phyloP scores from a whole-genome alignment of 23 red algal species.

The Agarophyton chilense region DNA sequence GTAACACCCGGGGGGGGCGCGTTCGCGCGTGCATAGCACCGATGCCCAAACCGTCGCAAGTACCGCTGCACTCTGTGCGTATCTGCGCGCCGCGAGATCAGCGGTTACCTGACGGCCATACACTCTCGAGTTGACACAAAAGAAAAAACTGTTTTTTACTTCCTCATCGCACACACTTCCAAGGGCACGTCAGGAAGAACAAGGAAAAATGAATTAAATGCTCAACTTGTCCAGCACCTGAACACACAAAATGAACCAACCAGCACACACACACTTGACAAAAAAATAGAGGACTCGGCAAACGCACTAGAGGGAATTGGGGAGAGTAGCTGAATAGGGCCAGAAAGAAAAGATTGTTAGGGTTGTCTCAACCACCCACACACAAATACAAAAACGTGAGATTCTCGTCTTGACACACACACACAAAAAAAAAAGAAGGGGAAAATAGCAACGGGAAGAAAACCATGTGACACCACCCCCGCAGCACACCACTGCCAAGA shows the following conservation, averaged over 20 bases:
- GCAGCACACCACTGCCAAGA: too few relatives aligned
- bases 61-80: not conserved
- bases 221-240: not conserved
- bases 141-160: slow-evolving; percentile 6
- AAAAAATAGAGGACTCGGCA: not conserved
- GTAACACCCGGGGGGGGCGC: too few relatives aligned
- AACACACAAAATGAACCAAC: not conserved
- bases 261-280: not conserved
- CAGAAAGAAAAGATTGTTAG: slow-evolving; percentile 28
- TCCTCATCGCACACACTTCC: too few relatives aligned
- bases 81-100: not conserved
- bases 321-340: not conserved
- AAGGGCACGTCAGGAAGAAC: not conserved
- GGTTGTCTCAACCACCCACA: not conserved
- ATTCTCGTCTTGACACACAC: not conserved
- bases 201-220: slow-evolving; percentile 10
- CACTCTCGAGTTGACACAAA: not conserved
- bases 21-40: too few relatives aligned
- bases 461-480: too few relatives aligned
- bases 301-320: not conserved
- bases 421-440: not conserved
- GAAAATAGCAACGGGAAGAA: not conserved
- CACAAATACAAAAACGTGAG: not conserved
- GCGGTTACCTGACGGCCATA: not conserved
- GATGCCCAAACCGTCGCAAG: not conserved